phyloP scores from a whole-genome alignment of 768 basidiomycete species.

The Leccinum longicurvipes region DNA sequence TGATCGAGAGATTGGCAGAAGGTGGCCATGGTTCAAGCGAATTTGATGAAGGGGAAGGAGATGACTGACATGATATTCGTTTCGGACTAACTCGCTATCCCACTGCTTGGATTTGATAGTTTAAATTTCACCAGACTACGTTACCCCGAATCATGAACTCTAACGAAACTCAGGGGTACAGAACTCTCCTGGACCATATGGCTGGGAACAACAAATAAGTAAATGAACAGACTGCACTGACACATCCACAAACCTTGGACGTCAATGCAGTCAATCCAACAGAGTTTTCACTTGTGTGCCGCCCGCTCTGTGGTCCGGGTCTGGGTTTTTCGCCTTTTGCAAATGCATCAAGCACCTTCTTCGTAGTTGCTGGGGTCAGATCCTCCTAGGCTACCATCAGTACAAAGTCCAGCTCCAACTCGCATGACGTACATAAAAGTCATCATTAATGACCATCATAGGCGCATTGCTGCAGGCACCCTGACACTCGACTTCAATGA shows the following conservation, averaged over 20 bases:
- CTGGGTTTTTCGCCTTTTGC: conserved; percentile 82
- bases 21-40: conserved; percentile 68
- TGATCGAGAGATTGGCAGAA: conserved; percentile 67
- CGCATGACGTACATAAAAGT: conserved; percentile 77
- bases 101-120: not conserved
- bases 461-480: conserved; percentile 98
- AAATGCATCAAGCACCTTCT: conserved; percentile 76
- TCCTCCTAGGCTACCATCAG: conserved; percentile 60
- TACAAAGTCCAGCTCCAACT: not conserved
- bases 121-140: not conserved
- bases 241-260: conserved; percentile 51
- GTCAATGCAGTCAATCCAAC: conserved; percentile 82
- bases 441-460: conserved; percentile 94
- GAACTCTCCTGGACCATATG: conserved; percentile 90
- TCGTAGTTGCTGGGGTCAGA: conserved; percentile 71
- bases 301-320: conserved; percentile 88
- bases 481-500: conserved; percentile 97
- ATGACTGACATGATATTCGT: conserved; percentile 50
- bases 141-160: conserved; percentile 17
- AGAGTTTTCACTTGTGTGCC: conserved; percentile 89
- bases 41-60: conserved; percentile 80
- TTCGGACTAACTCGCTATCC: not conserved
- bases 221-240: not conserved
- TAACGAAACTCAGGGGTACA: conserved; percentile 84
- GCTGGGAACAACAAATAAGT: conserved; percentile 44